Conservation (phyloP, 2,329 filamentous ascomycete species). For the Aspergillus sp. region DNA sequence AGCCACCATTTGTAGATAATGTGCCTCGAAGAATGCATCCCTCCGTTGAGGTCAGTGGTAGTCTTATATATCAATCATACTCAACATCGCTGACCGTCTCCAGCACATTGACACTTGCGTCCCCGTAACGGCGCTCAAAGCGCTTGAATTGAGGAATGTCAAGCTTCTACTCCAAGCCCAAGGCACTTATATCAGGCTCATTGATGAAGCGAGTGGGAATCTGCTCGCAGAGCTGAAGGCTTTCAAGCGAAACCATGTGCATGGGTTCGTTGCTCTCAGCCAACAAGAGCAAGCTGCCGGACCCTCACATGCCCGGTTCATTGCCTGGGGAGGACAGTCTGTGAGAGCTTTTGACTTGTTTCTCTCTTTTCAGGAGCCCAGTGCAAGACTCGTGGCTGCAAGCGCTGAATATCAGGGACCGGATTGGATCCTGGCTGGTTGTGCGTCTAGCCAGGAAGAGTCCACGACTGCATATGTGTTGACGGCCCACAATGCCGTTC, state of each 20-base stretch:
- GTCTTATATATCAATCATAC: background rate
- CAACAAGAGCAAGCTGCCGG: constrained; percentile 20
- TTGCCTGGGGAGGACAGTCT: constrained; percentile 71
- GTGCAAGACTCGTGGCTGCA: constrained; percentile 28
- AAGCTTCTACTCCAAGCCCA: constrained; percentile 42
- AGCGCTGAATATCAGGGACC: constrained; percentile 53
- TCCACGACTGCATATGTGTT: constrained; percentile 60
- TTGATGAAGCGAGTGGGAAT: constrained; percentile 36
- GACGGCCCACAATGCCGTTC: constrained; percentile 84
- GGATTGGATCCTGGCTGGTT: constrained; percentile 79
- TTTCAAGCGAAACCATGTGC: constrained; percentile 43
- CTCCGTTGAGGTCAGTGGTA: constrained; percentile 34
- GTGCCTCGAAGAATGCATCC: constrained; percentile 29
- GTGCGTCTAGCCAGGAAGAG: constrained; percentile 34
- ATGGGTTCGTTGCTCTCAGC: constrained; percentile 38
- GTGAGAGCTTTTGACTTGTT: constrained; percentile 48
- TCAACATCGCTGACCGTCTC: constrained; percentile 24
- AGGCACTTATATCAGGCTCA: constrained; percentile 38
- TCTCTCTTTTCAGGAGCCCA: constrained; percentile 27
- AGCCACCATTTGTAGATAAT: constrained; percentile 14
- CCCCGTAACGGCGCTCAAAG: constrained; percentile 45
- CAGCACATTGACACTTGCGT: constrained; percentile 47
- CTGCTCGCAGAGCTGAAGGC: constrained; percentile 32
- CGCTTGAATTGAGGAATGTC: constrained; percentile 28
- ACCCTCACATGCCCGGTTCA: constrained; percentile 27